phyloP scores from a whole-genome alignment of 768 basidiomycete species.

The Aureoboletus auriporus region DNA sequence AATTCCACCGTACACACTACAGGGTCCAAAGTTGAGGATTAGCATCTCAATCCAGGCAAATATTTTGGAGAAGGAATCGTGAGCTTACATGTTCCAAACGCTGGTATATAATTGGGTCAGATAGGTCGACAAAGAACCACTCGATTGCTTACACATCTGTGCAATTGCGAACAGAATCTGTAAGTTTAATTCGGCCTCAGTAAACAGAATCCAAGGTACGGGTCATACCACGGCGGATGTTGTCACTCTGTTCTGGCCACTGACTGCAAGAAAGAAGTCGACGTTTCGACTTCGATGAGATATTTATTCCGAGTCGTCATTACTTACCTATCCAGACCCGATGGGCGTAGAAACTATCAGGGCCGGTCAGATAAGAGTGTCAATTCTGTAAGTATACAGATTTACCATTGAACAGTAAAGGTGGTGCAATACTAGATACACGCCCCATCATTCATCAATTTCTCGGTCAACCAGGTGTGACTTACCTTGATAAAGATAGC shows the following conservation, averaged over 20 bases:
- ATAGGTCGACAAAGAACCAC: background rate
- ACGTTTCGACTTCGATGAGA: background rate
- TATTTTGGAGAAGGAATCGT: background rate
- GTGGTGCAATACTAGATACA: conserved; percentile 12
- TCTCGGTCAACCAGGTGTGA: background rate
- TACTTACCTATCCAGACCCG: conserved; percentile 16
- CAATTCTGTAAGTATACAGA: background rate
- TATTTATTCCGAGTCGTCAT: too few species aligned
- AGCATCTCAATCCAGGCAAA: background rate
- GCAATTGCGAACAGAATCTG: conserved; percentile 5
- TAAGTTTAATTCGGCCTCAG: background rate
- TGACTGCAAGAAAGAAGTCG: conserved; percentile 10
- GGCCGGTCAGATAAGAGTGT: background rate
- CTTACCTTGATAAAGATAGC: conserved; percentile 3
- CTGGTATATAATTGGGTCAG: conserved; percentile 1
- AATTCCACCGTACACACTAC: conserved; percentile 1
- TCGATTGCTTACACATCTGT: conserved; percentile 11
- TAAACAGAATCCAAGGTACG: background rate
- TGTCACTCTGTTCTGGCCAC: conserved; percentile 11
- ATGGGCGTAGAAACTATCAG: conserved; percentile 17
- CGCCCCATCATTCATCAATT: background rate
- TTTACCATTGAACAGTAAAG: conserved; percentile 21
- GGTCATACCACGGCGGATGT: conserved; percentile 13
- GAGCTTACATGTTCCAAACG: conserved; percentile 15
- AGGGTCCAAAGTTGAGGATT: background rate